Percentiles rank a stretch among this genome's conserved stretches.
These are phyloP conservation scores for Collybiopsis confluens DNA, from an alignment of 768 basidiomycete genomes.

Conservation along the genomic window DNA sequence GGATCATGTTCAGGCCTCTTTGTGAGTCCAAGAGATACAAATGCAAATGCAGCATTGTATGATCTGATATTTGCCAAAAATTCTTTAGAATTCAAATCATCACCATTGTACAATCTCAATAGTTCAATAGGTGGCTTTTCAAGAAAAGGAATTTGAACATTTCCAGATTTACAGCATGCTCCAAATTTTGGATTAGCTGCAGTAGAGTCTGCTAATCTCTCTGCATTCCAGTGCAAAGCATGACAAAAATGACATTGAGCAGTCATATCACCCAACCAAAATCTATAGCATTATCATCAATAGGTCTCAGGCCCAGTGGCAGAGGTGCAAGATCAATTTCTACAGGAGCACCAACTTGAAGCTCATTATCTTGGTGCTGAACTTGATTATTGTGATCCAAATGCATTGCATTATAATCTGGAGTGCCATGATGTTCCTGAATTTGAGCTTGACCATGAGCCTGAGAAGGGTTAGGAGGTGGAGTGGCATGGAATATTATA, in stretches of 20 bases:
- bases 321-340: too few species aligned
- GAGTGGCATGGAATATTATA: too few species aligned
- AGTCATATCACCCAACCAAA: not conserved
- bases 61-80: not conserved
- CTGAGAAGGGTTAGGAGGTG: too few species aligned
- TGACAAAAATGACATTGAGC: not conserved
- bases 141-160: not conserved
- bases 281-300: not conserved
- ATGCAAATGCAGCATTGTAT: slow-evolving; percentile 1
- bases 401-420: too few species aligned
- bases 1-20: not conserved
- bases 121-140: not conserved
- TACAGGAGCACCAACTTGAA: too few species aligned
- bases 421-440: too few species aligned
- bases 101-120: not conserved
- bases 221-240: not conserved
- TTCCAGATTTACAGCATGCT: not conserved
- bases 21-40: not conserved
- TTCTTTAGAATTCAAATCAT: not conserved
- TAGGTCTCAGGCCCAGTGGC: too few species aligned
- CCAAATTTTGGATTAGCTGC: not conserved
- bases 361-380: too few species aligned
- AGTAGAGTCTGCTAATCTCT: not conserved
- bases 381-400: too few species aligned
- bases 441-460: too few species aligned